A percentile compares a stretch with the other conserved stretches of the same genome.
phyloP scores from a whole-genome alignment of 2,329 filamentous ascomycete species.

The Epichloe sibirici region DNA sequence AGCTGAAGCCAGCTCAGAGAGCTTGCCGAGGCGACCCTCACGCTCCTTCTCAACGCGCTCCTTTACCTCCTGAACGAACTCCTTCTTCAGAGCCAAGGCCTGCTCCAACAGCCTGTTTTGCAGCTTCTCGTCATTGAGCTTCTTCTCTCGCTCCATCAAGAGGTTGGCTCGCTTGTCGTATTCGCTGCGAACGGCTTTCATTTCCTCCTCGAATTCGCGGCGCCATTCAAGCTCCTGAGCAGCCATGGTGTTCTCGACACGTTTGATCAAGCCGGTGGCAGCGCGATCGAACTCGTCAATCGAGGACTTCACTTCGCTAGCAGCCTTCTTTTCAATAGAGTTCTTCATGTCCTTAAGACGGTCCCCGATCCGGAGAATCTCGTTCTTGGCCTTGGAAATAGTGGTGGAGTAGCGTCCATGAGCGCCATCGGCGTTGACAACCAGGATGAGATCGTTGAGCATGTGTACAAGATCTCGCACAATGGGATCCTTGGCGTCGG shows the following conservation, averaged over 20 bases:
- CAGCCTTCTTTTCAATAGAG: constrained; percentile 56
- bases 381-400: constrained; percentile 74
- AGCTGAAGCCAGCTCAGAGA: constrained; percentile 64
- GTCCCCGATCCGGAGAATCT: constrained; percentile 63
- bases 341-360: constrained; percentile 67
- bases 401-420: constrained; percentile 65
- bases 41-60: constrained; percentile 81
- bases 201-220: constrained; percentile 77
- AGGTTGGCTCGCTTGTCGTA: constrained; percentile 73
- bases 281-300: constrained; percentile 73
- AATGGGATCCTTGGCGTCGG: constrained; percentile 69
- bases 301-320: constrained; percentile 61
- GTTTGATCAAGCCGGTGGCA: constrained; percentile 73
- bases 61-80: constrained; percentile 69
- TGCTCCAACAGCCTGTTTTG: constrained; percentile 84
- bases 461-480: constrained; percentile 91
- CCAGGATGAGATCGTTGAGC: constrained; percentile 89
- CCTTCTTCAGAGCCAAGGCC: constrained; percentile 74
- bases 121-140: constrained; percentile 71
- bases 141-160: constrained; percentile 66
- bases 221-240: constrained; percentile 74
- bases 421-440: constrained; percentile 78
- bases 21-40: constrained; percentile 71
- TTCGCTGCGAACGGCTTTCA: constrained; percentile 60
- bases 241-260: constrained; percentile 74